Evolutionary conservation across 495 filamentous ascomycete species (phyloP), one percentile per base, ranked within the genome.

Genomic region (Neurospora sp.): DNA sequence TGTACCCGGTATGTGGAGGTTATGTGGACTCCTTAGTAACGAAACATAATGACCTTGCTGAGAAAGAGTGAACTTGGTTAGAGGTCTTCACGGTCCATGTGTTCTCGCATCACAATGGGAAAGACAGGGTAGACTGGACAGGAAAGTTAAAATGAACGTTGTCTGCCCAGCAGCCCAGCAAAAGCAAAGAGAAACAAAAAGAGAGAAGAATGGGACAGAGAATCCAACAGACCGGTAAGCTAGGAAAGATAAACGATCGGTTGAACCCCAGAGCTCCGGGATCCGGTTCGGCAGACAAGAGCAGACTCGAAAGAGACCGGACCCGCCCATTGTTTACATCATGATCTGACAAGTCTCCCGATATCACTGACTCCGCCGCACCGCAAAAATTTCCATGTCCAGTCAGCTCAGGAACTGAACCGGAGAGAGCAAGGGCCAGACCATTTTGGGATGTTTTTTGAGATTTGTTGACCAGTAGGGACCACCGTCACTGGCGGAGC

Each of bases 251-350:
- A 66, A 66, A 66, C 27, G 54, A 66, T 66, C 27, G 27, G 27
- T 31, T 37, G 54, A 27, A 59, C 48, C 48, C 48, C 46, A 54
- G 46, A 62, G 27, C 54, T 62, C 54, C 54, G 27, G 54, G 31
- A 31, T 35, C 27, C 54, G 54, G 54, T 66, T 66, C 54, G 54
- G 54, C 54, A 62, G 48, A 59, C 20, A 20, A 20, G 12, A 9
- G 20, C 2, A 5, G 18, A 44, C 42, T n/a, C 42, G 42, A 20
- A 20, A 2, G 54, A 62, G 23, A 62, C 27, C 54, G 27, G 54
- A 66, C 54, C 54, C 54, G 54, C 54, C 54, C 54, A 66, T 66
- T 66, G 54, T 66, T 71, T 62, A 71, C 39, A 59, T 71, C 23
- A 31, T 41, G 44, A 40, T 16, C 70, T 44, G 70, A 46, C 39